These are phyloP conservation scores for Pseudognaphalium luteoalbum DNA, from an alignment of 129 eudicot genomes.

Conservation along the genomic window DNA sequence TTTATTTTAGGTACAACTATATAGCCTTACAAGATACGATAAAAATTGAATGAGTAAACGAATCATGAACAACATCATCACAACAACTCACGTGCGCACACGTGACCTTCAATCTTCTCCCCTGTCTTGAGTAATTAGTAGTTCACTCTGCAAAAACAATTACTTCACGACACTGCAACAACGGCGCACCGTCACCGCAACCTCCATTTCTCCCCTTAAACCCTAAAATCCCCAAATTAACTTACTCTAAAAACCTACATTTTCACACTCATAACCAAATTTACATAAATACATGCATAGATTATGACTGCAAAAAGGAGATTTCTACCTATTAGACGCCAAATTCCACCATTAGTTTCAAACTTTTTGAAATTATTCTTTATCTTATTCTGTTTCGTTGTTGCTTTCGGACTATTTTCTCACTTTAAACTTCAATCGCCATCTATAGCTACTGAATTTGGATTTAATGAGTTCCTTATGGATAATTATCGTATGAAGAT, in stretches of 20 bases:
- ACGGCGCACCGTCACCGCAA: conserved; percentile 29
- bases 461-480: background rate
- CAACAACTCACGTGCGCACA: conserved; percentile 32
- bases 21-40: background rate
- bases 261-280: background rate
- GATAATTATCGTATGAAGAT: conserved; percentile 34
- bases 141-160: conserved; percentile 8
- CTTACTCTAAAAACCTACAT: background rate
- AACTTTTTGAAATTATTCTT: conserved; percentile 24
- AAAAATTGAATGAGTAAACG: conserved; percentile 18
- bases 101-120: conserved; percentile 22
- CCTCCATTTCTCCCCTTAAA: conserved; percentile 17
- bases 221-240: background rate
- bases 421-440: conserved; percentile 39
- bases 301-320: conserved; percentile 36
- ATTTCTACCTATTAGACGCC: conserved; percentile 30
- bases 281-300: background rate
- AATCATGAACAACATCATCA: background rate
- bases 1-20: no score
- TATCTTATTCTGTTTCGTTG: conserved; percentile 25
- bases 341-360: conserved; percentile 20
- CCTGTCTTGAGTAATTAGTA: background rate
- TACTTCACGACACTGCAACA: conserved; percentile 30
- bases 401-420: conserved; percentile 27
- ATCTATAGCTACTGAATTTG: conserved; percentile 24